Evolutionary conservation across 2,329 filamentous ascomycete genomes (phyloP), one percentile per base, ranked within the genome.

Genomic region (Canariomyces notabilis): DNA sequence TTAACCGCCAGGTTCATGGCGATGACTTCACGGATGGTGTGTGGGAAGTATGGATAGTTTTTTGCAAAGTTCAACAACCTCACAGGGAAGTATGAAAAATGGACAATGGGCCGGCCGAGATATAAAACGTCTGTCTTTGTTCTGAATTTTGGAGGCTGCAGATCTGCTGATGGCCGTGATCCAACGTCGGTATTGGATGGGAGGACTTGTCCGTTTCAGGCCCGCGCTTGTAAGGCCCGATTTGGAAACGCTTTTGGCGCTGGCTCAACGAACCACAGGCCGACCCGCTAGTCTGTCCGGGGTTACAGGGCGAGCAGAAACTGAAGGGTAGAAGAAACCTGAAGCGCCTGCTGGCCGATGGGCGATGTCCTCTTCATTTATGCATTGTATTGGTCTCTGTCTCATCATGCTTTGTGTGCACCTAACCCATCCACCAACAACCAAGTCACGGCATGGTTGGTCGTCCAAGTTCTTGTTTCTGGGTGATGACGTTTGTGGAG

Each of bases 1-100:
- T 54, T 54, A 12, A 57, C 22, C 34, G 57, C 56, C 15, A 29
- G 33, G 41, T 56, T 54, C 56, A 56, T 58, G n/a, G n/a, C n/a
- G 36, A 14, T 54, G 46, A 21, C 21, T 46, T 42, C 15, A n/a
- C 23, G 31, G 39, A 34, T 35, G n/a, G n/a, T n/a, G n/a, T n/a
- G n/a, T n/a, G n/a, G n/a, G n/a, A n/a, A n/a, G 15, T 33, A 32
- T 38, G 26, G n/a, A 5, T 20, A n/a, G 32, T 22, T 43, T 19
- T 16, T 38, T 34, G 9, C 5, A 21, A 43, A 36, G 32, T 21
- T 5, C 36, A 37, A 33, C 26, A 21, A 36, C 20, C 26, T 8
- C 12, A 23, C 43, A 20, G 20, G 12, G 22, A 43, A 40, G 5
- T 16, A 33, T 26, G 31, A 15, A 36, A 19, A 34, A 9, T 21